Conservation (phyloP, 2,329 filamentous ascomycete genomes). For the Colletotrichum caudatum region DNA sequence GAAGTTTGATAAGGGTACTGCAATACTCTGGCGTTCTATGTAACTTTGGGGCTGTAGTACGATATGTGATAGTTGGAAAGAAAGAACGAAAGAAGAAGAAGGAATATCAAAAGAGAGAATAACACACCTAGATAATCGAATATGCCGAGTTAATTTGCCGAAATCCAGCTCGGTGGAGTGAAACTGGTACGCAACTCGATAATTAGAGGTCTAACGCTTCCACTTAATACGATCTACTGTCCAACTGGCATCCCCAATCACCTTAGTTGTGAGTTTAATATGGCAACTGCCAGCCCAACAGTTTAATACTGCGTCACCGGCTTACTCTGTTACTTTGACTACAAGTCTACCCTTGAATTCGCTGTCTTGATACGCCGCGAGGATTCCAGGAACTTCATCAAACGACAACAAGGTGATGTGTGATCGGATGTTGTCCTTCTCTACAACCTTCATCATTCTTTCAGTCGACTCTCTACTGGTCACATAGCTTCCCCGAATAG, state of each 20-base stretch:
- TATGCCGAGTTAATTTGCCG: not conserved
- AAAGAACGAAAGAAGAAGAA: not conserved
- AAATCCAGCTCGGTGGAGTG: not conserved
- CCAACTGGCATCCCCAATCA: not conserved
- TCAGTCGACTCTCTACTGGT: slow-evolving; percentile 46
- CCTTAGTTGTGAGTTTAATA: no score
- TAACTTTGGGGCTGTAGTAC: no score
- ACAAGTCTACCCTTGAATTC: slow-evolving; percentile 49
- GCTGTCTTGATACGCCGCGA: slow-evolving; percentile 46
- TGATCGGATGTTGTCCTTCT: slow-evolving; percentile 45
- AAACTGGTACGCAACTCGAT: not conserved
- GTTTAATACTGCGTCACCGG: not conserved
- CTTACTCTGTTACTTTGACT: slow-evolving; percentile 43
- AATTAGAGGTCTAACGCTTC: no score
- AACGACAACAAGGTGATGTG: slow-evolving; percentile 47
- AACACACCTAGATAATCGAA: not conserved
- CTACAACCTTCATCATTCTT: slow-evolving; percentile 50
- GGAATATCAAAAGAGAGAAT: no score
- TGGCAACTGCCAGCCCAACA: no score
- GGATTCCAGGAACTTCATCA: slow-evolving; percentile 46
- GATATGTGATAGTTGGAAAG: not conserved
- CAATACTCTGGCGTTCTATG: no score
- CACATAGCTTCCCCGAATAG: slow-evolving; percentile 50
- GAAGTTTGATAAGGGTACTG: no score
- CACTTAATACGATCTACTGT: not conserved